These are phyloP conservation scores for Neurospora pannonica DNA, from an alignment of 495 filamentous ascomycete species.

Conservation along the genomic window DNA sequence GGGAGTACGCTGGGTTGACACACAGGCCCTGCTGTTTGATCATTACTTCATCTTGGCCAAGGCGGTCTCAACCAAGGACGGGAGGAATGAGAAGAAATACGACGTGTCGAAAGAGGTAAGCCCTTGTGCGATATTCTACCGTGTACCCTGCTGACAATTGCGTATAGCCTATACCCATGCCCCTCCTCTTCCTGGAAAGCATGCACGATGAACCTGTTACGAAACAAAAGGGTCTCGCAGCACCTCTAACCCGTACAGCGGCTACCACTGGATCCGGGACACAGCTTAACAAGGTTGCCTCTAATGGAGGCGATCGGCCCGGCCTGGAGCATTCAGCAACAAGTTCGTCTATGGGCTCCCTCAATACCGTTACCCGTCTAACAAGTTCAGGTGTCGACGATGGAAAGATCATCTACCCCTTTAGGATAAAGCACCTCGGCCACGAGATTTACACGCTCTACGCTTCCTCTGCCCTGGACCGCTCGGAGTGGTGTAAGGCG, in stretches of 20 bases:
- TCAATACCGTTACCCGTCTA: slow-evolving; percentile 39
- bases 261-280: slow-evolving; percentile 38
- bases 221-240: slow-evolving; percentile 76
- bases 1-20: slow-evolving; percentile 83
- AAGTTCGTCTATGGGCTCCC: slow-evolving; percentile 32
- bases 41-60: slow-evolving; percentile 95
- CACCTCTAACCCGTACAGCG: slow-evolving; percentile 44
- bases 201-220: slow-evolving; percentile 82
- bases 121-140: not conserved
- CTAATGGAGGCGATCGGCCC: slow-evolving; percentile 41
- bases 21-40: slow-evolving; percentile 87
- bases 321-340: slow-evolving; percentile 58
- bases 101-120: slow-evolving; percentile 88
- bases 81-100: slow-evolving; percentile 71
- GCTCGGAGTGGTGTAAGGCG: slow-evolving; percentile 84
- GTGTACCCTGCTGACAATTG: slow-evolving; percentile 4
- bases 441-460: slow-evolving; percentile 84
- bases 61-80: slow-evolving; percentile 56
- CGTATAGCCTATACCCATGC: slow-evolving; percentile 84
- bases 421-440: slow-evolving; percentile 94
- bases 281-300: slow-evolving; percentile 41
- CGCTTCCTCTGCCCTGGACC: slow-evolving; percentile 59
- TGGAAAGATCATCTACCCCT: slow-evolving; percentile 83
- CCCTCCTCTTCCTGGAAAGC: slow-evolving; percentile 83
- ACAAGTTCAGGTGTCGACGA: slow-evolving; percentile 39